Base-by-base conservation (phyloP, 257 asterid species). In the Solanum ossicruentum region DNA sequence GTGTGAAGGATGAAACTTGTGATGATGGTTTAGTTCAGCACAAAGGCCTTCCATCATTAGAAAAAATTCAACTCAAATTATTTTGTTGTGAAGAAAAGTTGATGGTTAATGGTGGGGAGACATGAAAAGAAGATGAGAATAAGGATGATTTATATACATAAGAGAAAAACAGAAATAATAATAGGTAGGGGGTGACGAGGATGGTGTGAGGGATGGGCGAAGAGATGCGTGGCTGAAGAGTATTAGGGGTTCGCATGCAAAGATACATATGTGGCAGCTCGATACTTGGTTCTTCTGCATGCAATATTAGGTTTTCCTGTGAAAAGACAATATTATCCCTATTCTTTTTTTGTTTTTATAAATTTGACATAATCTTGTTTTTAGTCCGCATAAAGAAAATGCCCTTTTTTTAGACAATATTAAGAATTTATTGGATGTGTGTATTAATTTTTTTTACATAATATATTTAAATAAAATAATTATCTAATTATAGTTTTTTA, bases 181-280 rank as follows among this genome's bases (percentile, higher is more conserved):
- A 12, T 65, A 15, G 10, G 18, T 8, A 5, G 23, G 71, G 81
- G 77, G 85, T 89, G 95, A 92, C 91, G 91, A 90, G 94, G 97
- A 92, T 87, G 82, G 92, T 80, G 92, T 89, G 91, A 87, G 92
- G 93, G 84, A 93, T 92, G 98, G 98, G 96, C 86, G 20, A 70
- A 84, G 80, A 63, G 93, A 80, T 93, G 97, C 99, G 98, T 93
- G 99, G 97, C 99, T 86, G 87, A 87, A 89, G 58, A 88, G 91
- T 67, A 92, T 89, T 88, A 88, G 93, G 92, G 90, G 80, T 86
- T 85, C 88, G 88, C 98, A 93, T 93, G 98, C 97, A 89, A 45
- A 84, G 56, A 0, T 47, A 57, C 36, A 84, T 92, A 94, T 91
- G 98, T 96, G 99, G 98, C 97, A 93, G 87, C 94, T 89, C 86